Conservation (phyloP, 2,329 filamentous ascomycete species). For the Aquanectria penicillioides region DNA sequence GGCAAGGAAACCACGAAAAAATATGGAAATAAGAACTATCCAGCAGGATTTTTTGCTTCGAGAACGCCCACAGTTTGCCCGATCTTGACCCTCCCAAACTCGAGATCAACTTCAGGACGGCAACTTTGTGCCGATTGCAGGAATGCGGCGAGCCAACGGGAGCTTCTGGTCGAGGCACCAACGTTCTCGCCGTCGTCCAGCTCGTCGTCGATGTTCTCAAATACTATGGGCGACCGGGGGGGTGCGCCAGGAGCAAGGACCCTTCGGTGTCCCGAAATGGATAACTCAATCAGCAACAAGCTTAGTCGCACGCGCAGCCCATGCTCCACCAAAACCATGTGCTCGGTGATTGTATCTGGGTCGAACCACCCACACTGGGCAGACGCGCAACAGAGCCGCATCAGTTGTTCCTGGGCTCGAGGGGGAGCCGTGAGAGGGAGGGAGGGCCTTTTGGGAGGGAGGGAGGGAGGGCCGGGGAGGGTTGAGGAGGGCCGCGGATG, state of each 20-base stretch:
- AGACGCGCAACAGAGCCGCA: constrained; percentile 17
- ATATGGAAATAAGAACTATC: not conserved
- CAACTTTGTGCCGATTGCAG: constrained; percentile 10
- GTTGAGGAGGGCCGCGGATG: not conserved
- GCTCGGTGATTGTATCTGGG: constrained; percentile 31
- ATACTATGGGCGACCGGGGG: no score
- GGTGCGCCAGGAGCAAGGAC: no score
- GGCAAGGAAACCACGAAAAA: not conserved
- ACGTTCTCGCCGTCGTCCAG: no score
- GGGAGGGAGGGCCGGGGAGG: not conserved
- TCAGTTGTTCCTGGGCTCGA: not conserved
- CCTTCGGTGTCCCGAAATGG: constrained; percentile 37
- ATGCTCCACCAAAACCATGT: constrained; percentile 4
- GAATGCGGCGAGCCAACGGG: constrained; percentile 5
- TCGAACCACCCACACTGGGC: not conserved
- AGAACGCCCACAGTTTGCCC: not conserved
- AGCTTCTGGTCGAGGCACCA: not conserved
- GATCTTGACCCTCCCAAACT: no score
- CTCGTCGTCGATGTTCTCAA: no score
- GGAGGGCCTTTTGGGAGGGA: not conserved
- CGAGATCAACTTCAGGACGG: constrained; percentile 3
- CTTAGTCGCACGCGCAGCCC: constrained; percentile 27
- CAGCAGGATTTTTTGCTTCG: not conserved
- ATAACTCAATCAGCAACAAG: constrained; percentile 32
- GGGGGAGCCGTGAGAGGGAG: not conserved